Base-by-base conservation (phyloP, 2,329 filamentous ascomycete species). In the Cryphonectria carpinicola region DNA sequence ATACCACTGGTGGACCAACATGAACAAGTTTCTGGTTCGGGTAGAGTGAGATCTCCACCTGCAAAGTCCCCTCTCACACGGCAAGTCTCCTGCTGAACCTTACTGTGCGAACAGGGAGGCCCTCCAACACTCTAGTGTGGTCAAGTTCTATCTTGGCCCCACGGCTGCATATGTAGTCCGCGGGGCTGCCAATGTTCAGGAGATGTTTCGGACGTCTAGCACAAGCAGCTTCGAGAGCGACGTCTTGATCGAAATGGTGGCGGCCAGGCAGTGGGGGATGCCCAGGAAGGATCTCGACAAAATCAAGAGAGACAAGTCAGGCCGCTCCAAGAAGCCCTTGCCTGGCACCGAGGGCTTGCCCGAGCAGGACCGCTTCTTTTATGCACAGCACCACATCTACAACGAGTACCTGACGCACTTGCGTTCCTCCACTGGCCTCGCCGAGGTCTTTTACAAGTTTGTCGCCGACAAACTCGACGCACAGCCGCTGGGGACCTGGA, bases 301-400 rank as follows among this genome's bases (percentile, higher is more conserved):
- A 14, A 25, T 65, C 25, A 49, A 4, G 22, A 52, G 32, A 22
- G 75, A 76, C 52, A 73, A 74, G 52, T 71, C 75, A 70, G 84
- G 84, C 0, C 75, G 80, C 13, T n/a, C 60, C 11, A 56, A 64
- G 41, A 60, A 52, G 1, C 71, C 74, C 6, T 41, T 67, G 4
- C 67, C 67, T 2, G 74, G 72, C 10, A 68, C 68, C 4, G 73
- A 72, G 58, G 43, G 35, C 19, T 63, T 58, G 3, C 67, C 71
- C 1, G 65, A 68, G 14, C 60, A 46, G 1, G 49, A 71, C 39
- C 65, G 76, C 41, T 73, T 74, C 63, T 77, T 74, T 73, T 49
- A 37, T 32, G 35, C 43, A 1, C 56, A 72, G n/a, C 70, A 76
- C 61, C 49, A 70, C 39, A 61, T 74, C 49, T 65, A 72, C 25